phyloP scores from a whole-genome alignment of 2,329 filamentous ascomycete species.

The Kalmusia sp. region DNA sequence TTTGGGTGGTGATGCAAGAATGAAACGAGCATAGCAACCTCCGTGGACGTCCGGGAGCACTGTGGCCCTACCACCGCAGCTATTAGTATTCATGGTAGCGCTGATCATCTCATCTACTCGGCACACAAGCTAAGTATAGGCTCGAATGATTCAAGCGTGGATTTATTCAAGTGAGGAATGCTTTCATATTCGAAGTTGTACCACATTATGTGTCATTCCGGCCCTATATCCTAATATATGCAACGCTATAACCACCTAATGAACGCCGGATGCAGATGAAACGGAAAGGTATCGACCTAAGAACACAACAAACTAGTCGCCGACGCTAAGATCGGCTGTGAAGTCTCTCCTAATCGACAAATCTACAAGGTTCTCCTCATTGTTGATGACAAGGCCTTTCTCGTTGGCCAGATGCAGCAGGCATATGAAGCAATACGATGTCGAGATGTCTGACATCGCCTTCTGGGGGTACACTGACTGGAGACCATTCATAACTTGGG shows the following conservation, averaged over 20 bases:
- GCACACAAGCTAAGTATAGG: too few species aligned
- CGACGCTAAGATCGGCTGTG: conserved; percentile 48
- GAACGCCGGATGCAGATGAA: conserved; percentile 3
- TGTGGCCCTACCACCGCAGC: too few species aligned
- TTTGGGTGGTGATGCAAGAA: too few species aligned
- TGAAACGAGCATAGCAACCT: too few species aligned
- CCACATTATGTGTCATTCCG: conserved; percentile 1
- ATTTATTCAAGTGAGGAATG: neutral
- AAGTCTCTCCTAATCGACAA: conserved; percentile 57
- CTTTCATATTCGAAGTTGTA: neutral
- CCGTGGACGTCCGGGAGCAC: conserved; percentile 1
- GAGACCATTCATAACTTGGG: conserved; percentile 86
- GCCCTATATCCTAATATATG: conserved; percentile 4
- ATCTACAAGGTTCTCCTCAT: conserved; percentile 60
- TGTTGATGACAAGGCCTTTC: conserved; percentile 81
- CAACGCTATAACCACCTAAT: neutral
- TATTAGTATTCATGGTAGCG: too few species aligned
- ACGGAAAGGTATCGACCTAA: neutral
- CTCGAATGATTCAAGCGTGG: neutral
- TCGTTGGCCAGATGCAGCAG: conserved; percentile 91
- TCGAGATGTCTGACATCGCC: conserved; percentile 92
- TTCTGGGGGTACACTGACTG: conserved; percentile 85
- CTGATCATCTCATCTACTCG: too few species aligned
- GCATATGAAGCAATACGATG: conserved; percentile 91
- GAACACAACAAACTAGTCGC: conserved; percentile 11